These are phyloP conservation scores for Poteriospumella lacustris DNA, from an alignment of 108 stramenopile species.

Conservation along the genomic window DNA sequence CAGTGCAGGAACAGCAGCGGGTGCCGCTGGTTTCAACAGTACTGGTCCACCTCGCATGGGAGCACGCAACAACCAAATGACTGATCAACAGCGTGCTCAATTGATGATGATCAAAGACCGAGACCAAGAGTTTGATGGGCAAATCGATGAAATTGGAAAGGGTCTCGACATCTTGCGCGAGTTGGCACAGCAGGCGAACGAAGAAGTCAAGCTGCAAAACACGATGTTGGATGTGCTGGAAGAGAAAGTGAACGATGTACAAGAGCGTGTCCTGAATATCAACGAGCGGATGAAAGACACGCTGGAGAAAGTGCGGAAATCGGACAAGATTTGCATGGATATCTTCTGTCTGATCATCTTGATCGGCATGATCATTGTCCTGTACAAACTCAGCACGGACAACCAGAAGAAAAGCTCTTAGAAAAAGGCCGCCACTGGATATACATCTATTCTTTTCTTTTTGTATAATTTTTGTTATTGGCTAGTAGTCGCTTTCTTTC, in stretches of 20 bases:
- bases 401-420: neutral
- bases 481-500: too few relatives aligned
- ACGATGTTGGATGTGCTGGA: conserved; percentile 9
- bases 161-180: neutral
- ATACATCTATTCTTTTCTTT: too few relatives aligned
- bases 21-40: neutral
- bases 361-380: conserved; percentile 15
- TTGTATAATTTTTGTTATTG: too few relatives aligned
- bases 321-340: neutral
- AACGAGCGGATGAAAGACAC: neutral
- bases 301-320: neutral
- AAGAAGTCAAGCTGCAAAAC: conserved; percentile 16
- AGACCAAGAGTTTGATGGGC: neutral
- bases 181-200: neutral
- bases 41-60: neutral
- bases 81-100: neutral
- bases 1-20: neutral
- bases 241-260: conserved; percentile 5
- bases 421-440: too few relatives aligned
- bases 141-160: conserved; percentile 4
- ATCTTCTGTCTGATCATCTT: conserved; percentile 8
- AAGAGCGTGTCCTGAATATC: neutral
- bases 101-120: neutral
- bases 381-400: neutral
- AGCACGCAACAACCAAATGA: neutral